Percentiles rank a stretch among this genome's conserved stretches.
These are phyloP conservation scores for Cladosporium sp. DNA, from an alignment of 2,329 filamentous ascomycete species.

Conservation along the genomic window DNA sequence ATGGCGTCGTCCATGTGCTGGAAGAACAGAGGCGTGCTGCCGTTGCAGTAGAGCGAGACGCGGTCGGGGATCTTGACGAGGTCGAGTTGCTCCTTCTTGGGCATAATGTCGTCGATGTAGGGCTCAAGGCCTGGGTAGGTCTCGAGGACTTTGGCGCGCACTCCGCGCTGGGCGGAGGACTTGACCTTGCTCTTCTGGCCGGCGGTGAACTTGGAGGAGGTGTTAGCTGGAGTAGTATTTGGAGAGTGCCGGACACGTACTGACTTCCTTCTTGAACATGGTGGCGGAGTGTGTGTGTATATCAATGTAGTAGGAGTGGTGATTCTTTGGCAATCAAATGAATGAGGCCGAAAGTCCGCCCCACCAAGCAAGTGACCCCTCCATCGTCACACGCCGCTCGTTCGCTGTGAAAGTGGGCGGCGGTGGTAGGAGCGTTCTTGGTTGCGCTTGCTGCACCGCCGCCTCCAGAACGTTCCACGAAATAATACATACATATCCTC, in stretches of 20 bases:
- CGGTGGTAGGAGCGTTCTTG: not conserved
- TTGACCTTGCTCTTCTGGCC: slow-evolving; percentile 92
- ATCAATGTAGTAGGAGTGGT: not conserved
- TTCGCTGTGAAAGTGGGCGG: not conserved
- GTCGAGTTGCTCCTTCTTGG: slow-evolving; percentile 89
- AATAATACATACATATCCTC: not conserved
- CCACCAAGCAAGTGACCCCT: not conserved
- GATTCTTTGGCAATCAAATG: not conserved
- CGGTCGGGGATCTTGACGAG: slow-evolving; percentile 92
- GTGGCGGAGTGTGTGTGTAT: slow-evolving; percentile 34
- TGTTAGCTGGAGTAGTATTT: slow-evolving; percentile 15
- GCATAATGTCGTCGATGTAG: slow-evolving; percentile 89
- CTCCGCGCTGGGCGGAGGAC: slow-evolving; percentile 85
- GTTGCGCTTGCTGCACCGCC: not conserved
- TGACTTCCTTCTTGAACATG: slow-evolving; percentile 94
- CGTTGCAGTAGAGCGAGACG: slow-evolving; percentile 82
- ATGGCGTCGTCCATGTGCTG: slow-evolving; percentile 77
- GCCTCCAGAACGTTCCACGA: slow-evolving; percentile 1
- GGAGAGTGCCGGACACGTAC: slow-evolving; percentile 32
- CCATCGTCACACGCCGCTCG: not conserved
- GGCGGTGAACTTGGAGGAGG: slow-evolving; percentile 55
- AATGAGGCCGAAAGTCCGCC: slow-evolving; percentile 1
- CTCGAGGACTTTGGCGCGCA: slow-evolving; percentile 78
- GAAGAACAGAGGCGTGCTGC: slow-evolving; percentile 81
- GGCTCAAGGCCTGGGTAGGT: slow-evolving; percentile 84